Evolutionary conservation across 306 rosid genomes (phyloP), one percentile per base, ranked within the genome.

Genomic region (Castanospermum australe): DNA sequence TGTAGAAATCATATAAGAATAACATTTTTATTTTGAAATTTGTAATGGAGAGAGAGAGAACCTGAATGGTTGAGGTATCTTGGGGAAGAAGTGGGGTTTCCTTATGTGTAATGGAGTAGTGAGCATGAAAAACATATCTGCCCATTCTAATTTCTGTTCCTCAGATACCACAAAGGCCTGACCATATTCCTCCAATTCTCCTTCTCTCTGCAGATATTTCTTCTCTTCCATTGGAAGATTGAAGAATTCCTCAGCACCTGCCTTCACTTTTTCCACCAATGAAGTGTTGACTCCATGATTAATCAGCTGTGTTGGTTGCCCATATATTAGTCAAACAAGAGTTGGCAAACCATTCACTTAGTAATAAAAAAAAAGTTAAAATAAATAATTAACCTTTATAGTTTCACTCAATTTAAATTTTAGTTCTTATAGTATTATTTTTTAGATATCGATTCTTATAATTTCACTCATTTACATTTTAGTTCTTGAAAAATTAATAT

Each of bases 131-230:
- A 86, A 82, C 33, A 84, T 1, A 79, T 86, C 89, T 17, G 77
- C 85, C 92, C 88, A 86, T 10, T 86, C 82, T 51, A 88, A 86
- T 74, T 88, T 88, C 45, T 86, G 92, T 44, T 82, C 87, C 36
- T 82, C 83, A 5, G 87, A 89, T 5, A 86, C 22, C 5, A 86
- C 87, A 83, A 82, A 86, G 9, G 7, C 47, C n/a, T 89, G 88
- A 4, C 92, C 89, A 75, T 82, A 89, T 1, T 87, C 90, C 59
- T 89, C 85, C 5, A 41, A 0, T 0, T 86, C 89, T 52, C 86
- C 88, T 56, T 71, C 13, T 50, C 50, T 81, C 76, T 78, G 86
- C 79, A 77, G 9, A 2, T 78, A 70, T 17, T 73, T 75, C 32
- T 86, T 90, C 79, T 87, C 81, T 50, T 82, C 94, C 25, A 77